phyloP scores from a whole-genome alignment of 2,329 filamentous ascomycete genomes.

The Hypoxylon sp. region DNA sequence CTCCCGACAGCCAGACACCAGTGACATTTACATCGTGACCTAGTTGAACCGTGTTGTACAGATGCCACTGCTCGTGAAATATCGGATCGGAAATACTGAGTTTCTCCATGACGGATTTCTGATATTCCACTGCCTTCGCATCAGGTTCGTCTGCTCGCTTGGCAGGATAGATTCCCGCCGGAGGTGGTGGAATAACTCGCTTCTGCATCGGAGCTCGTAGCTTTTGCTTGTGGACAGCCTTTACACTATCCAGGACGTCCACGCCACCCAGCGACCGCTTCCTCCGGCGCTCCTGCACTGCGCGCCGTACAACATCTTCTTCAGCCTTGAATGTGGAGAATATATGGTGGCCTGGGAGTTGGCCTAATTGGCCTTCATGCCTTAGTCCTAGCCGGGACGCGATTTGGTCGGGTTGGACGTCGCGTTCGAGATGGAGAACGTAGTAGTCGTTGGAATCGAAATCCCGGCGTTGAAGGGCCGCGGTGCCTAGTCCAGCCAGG shows the following conservation, averaged over 20 bases:
- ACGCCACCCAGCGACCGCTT: constrained; percentile 69
- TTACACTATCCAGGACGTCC: constrained; percentile 79
- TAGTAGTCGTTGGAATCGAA: constrained; percentile 92
- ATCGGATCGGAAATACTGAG: constrained; percentile 91
- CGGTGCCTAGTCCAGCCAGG: constrained; percentile 65
- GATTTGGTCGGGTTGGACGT: constrained; percentile 76
- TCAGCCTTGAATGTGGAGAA: constrained; percentile 80
- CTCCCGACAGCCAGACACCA: constrained; percentile 88
- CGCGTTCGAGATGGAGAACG: constrained; percentile 83
- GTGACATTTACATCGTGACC: constrained; percentile 98
- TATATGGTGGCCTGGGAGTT: constrained; percentile 85
- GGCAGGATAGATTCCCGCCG: constrained; percentile 48
- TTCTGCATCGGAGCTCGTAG: constrained; percentile 68
- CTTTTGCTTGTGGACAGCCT: constrained; percentile 82
- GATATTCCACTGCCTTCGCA: constrained; percentile 67
- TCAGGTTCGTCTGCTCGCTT: constrained; percentile 51
- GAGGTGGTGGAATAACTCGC: constrained; percentile 61
- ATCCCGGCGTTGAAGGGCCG: constrained; percentile 72
- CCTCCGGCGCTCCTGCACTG: constrained; percentile 69
- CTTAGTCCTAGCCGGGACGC: constrained; percentile 80
- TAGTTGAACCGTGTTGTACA: constrained; percentile 83
- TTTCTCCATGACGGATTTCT: constrained; percentile 71
- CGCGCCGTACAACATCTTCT: constrained; percentile 70
- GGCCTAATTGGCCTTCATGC: constrained; percentile 85
- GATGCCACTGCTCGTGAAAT: constrained; percentile 95